A percentile compares a stretch with the other conserved stretches of the same genome.
phyloP scores from a whole-genome alignment of 441 rosid genomes.

The Syzygium syzygioides region DNA sequence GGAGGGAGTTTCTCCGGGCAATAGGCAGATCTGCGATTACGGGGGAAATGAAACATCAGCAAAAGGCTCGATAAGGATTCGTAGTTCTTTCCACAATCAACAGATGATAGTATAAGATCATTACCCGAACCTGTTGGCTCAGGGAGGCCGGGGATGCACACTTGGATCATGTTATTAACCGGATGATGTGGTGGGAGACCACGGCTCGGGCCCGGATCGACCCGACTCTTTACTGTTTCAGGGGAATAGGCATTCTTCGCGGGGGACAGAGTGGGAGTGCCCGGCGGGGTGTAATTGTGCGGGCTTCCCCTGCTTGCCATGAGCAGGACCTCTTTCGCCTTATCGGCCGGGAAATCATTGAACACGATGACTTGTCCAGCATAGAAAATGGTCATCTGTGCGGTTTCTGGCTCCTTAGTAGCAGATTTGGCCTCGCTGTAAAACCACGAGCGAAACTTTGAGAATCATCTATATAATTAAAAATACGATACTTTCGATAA shows the following conservation, averaged over 20 bases:
- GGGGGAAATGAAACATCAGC: not conserved
- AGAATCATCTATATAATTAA: too few relatives aligned
- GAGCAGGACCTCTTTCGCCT: constrained; percentile 16
- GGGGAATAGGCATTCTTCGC: not conserved
- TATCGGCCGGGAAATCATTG: constrained; percentile 9
- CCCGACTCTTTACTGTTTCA: not conserved
- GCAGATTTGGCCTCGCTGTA: not conserved
- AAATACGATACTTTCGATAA: not conserved
- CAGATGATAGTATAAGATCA: accelerated
- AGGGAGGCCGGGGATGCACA: not conserved
- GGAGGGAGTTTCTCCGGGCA: constrained; percentile 15
- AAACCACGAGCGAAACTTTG: not conserved
- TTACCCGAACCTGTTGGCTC: not conserved
- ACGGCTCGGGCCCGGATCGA: not conserved
- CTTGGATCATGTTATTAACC: not conserved
- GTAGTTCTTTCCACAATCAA: not conserved
- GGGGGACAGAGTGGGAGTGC: not conserved
- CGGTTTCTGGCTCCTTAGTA: not conserved
- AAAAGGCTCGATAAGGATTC: not conserved
- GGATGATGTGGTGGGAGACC: not conserved
- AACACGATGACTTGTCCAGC: constrained; percentile 12
- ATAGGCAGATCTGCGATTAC: constrained; percentile 9
- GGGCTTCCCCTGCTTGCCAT: not conserved
- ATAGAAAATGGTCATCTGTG: constrained; percentile 15
- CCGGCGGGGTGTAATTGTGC: not conserved